Percentiles rank a stretch among this genome's conserved stretches.
These are phyloP conservation scores for Herpotrichia juniperi DNA, from an alignment of 2,329 filamentous ascomycete species.

Conservation along the genomic window DNA sequence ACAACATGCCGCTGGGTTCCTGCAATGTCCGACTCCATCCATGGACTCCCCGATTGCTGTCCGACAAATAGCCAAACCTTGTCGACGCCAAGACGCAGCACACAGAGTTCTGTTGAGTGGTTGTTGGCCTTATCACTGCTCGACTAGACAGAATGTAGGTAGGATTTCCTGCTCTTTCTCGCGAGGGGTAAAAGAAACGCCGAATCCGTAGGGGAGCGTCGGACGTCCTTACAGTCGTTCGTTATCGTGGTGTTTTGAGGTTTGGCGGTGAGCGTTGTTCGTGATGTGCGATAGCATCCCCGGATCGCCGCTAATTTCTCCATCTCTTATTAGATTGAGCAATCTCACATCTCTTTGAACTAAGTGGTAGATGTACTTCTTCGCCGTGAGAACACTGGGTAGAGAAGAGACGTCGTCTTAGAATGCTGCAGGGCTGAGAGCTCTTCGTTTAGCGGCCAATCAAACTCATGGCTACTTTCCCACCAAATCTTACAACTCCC, in stretches of 20 bases:
- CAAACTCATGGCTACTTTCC: no score
- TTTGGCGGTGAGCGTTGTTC: constrained; percentile 1
- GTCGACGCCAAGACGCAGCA: constrained; percentile 26
- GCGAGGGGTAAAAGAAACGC: background rate
- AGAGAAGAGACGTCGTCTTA: no score
- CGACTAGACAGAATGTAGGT: background rate
- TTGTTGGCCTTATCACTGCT: constrained; percentile 4
- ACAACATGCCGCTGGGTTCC: constrained; percentile 15
- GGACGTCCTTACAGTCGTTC: background rate
- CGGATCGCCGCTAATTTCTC: background rate
- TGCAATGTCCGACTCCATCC: constrained; percentile 19
- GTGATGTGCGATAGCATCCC: background rate
- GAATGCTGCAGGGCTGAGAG: no score
- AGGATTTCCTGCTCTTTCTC: constrained; percentile 1
- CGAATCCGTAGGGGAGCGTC: background rate
- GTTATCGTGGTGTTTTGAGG: background rate
- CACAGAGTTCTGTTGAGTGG: constrained; percentile 7
- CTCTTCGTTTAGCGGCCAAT: no score
- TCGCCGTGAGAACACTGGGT: no score
- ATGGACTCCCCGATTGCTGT: background rate
- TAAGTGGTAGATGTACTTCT: no score
- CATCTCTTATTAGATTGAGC: background rate
- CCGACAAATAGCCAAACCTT: constrained; percentile 2
- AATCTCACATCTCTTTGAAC: background rate
- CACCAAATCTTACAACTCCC: no score